These are phyloP conservation scores for Leishmania major DNA, from an alignment of 208 protist genomes.

Conservation along the genomic window DNA sequence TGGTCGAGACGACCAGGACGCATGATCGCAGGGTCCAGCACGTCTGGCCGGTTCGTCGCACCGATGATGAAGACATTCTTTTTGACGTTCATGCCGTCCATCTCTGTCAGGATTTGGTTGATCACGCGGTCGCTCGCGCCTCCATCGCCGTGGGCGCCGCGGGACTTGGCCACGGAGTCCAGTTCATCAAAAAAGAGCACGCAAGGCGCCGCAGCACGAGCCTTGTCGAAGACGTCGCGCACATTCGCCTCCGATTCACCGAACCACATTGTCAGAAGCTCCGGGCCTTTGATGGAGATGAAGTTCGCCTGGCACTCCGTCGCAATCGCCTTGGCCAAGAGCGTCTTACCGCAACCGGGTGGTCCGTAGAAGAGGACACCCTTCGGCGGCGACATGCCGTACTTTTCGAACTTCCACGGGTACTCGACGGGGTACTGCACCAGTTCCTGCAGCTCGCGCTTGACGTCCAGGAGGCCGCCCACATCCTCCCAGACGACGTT, in stretches of 20 bases:
- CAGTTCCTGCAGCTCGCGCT: slow-evolving; percentile 99
- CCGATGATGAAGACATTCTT: slow-evolving; percentile 99
- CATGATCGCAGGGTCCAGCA: slow-evolving; percentile 99
- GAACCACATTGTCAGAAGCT: slow-evolving; percentile 99
- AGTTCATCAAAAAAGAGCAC: slow-evolving; percentile 99
- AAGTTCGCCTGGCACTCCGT: slow-evolving; percentile 99
- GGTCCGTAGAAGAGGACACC: slow-evolving; percentile 98
- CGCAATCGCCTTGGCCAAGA: slow-evolving; percentile 98
- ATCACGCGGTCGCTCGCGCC: slow-evolving; percentile 99
- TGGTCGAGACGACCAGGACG: slow-evolving; percentile 97
- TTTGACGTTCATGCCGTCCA: slow-evolving; percentile 99
- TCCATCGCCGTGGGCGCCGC: slow-evolving; percentile 97
- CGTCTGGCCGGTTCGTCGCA: slow-evolving; percentile 99
- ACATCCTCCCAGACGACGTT: slow-evolving; percentile 99
- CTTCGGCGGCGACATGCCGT: slow-evolving; percentile 99
- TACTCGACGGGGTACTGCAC: slow-evolving; percentile 99
- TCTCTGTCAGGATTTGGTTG: slow-evolving; percentile 99
- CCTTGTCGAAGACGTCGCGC: slow-evolving; percentile 99
- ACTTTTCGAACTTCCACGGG: slow-evolving; percentile 99
- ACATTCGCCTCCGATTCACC: slow-evolving; percentile 99
- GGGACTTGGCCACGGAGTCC: slow-evolving; percentile 99
- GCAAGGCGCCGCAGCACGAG: slow-evolving; percentile 98
- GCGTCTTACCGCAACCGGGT: slow-evolving; percentile 99
- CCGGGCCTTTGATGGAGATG: slow-evolving; percentile 99
- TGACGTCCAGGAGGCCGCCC: slow-evolving; percentile 98